Evolutionary conservation across 257 asterid genomes (phyloP), one percentile per base, ranked within the genome.

Genomic region (Lantana camara): DNA sequence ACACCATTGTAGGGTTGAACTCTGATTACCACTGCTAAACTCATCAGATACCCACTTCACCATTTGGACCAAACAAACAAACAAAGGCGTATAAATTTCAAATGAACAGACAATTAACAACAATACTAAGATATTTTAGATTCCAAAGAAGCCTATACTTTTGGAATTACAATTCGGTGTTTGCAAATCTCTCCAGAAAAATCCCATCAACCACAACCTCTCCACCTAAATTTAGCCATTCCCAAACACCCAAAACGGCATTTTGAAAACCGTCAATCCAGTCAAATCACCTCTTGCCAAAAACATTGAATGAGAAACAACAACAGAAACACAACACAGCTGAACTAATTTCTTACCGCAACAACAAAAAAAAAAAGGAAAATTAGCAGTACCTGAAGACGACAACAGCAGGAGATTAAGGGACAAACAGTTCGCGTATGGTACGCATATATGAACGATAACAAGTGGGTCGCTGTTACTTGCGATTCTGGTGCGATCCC

Each of bases 401-500:
- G 70, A 77, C 60, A 72, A 65, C 67, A 52, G 75, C 62, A 67
- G 70, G 74, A 62, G 77, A 75, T 46, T 49, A 62, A 64, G 72
- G 60, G 50, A 59, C 71, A 64, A 68, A 63, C 13, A 67, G 34
- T 30, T 53, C 5, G 62, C 24, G 17, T 49, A 8, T 37, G 17
- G 49, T 23, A 47, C 0, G 35, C 61, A 12, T 32, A 40, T 23
- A 48, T 29, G 72, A 32, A 49, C 11, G 9, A 46, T 17, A 14
- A 60, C 34, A 57, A 57, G 56, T 45, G 66, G 74, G 72, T 68
- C 50, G 64, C 69, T 67, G 73, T 72, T 60, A 70, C 68, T 76
- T 63, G 69, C 23, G 74, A 63, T 74, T 77, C 34, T 76, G 83
- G 85, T 62, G 88, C 71, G 86, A 84, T 80, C 86, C 80, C 83